Evolutionary conservation across 2,329 filamentous ascomycete species (phyloP), one percentile per base, ranked within the genome.

Genomic region (Aspergillus carbonarius): DNA sequence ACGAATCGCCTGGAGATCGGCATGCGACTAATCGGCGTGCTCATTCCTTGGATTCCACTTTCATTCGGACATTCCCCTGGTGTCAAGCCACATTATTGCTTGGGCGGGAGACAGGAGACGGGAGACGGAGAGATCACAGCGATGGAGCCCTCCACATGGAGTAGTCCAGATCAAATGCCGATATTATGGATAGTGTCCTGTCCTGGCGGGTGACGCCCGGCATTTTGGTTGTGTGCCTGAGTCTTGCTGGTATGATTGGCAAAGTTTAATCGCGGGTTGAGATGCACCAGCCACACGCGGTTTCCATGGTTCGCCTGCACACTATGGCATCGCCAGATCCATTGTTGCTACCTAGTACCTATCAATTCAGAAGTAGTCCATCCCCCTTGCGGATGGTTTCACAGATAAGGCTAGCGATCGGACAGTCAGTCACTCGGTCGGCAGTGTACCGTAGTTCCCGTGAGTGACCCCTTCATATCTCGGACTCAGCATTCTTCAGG

Each of bases 1-100:
- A 47, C 42, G 42, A 47, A 47, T 47, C 42, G 23, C 20, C 7
- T 3, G 27, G 52, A 2, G 54, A 56, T 56, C 54, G 54, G 34
- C 54, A 56, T 56, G 47, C 50, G 44, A 56, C 54, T 56, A 56
- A 56, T 49, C 54, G 23, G 30, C 20, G 5, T 32, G 15, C 42
- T 30, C 42, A 47, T 30, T 17, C 46, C 54, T 37, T 32, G 39
- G 39, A 27, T 50, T 47, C 23, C 42, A 25, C 23, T 27, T 27
- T 35, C 42, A 34, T 18, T n/a, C n/a, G n/a, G n/a, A n/a, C n/a
- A n/a, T n/a, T 55, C 32, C 54, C 44, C 30, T 32, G n/a, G n/a
- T 10, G 30, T 42, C 15, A 44, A 56, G 54, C 54, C 54, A 56
- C 54, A 56, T 37, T 20, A 54, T 23, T 55, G 44, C 35, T 39